Evolutionary conservation across 305 asterid species (phyloP).

Genomic region (Lippia alba): DNA sequence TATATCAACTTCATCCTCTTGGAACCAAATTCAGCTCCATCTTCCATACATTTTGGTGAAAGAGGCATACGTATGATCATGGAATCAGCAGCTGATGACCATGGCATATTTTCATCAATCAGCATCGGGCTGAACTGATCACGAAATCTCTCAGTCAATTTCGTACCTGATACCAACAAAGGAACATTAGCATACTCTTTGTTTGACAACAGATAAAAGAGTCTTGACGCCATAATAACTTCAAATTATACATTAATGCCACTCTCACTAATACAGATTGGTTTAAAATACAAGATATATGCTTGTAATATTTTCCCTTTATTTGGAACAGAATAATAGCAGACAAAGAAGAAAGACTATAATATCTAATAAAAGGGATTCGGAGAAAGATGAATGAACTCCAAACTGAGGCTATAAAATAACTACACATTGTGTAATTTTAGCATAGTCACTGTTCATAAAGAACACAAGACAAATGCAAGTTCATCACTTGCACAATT

Average conservation of each 20-base stretch:
- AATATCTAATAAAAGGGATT: too few species aligned
- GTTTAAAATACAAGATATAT: not conserved
- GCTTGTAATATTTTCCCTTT: slow-evolving; percentile 10
- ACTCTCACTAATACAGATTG: slow-evolving; percentile 8
- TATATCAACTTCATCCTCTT: slow-evolving; percentile 54
- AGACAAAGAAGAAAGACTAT: not conserved
- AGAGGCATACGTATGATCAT: slow-evolving; percentile 91
- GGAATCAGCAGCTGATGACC: slow-evolving; percentile 71
- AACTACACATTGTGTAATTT: slow-evolving; percentile 3
- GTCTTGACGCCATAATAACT: slow-evolving; percentile 17
- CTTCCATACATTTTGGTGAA: slow-evolving; percentile 67
- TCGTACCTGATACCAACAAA: slow-evolving; percentile 68
- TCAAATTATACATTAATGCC: not conserved
- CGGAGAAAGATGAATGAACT: too few species aligned
- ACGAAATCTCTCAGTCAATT: slow-evolving; percentile 72
- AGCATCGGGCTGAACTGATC: slow-evolving; percentile 93
- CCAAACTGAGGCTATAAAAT: not conserved
- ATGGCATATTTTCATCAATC: slow-evolving; percentile 67
- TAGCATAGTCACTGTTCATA: not conserved
- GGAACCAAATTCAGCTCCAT: slow-evolving; percentile 58
- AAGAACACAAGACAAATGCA: too few species aligned
- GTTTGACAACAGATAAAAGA: slow-evolving; percentile 25
- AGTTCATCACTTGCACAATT: not conserved
- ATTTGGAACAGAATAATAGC: slow-evolving; percentile 12
- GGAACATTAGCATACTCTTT: slow-evolving; percentile 25